Evolutionary conservation across 306 rosid species (phyloP).

Genomic region (Malus sieversii): DNA sequence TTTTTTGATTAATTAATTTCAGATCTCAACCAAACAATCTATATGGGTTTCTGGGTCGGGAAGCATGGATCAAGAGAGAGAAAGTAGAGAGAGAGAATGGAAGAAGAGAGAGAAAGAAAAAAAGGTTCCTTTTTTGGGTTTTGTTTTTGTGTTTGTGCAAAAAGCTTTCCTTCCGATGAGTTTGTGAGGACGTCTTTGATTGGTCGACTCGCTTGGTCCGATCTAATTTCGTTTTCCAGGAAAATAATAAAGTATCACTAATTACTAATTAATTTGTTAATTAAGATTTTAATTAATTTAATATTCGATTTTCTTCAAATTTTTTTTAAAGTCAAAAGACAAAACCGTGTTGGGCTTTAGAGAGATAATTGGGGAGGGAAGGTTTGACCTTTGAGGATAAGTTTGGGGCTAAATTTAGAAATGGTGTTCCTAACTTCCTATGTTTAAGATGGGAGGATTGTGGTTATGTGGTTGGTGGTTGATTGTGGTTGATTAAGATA

Average conservation of each 20-base stretch:
- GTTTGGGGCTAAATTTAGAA: background rate
- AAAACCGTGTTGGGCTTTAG: slow-evolving; percentile 44
- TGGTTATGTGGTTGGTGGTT: background rate
- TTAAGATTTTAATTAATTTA: background rate
- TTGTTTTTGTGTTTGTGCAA: slow-evolving; percentile 11
- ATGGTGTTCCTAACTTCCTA: background rate
- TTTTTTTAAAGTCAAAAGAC: slow-evolving; percentile 21
- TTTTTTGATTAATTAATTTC: background rate
- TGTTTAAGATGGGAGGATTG: background rate
- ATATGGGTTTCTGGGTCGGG: slow-evolving; percentile 24
- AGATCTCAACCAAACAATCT: background rate
- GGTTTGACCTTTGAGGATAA: slow-evolving; percentile 47
- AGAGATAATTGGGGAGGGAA: slow-evolving; percentile 26
- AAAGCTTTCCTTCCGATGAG: background rate
- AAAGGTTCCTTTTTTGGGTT: background rate
- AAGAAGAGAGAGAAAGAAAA: slow-evolving; percentile 2
- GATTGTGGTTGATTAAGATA: background rate
- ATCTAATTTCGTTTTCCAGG: slow-evolving; percentile 46
- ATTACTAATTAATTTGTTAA: background rate
- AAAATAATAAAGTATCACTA: slow-evolving; percentile 1
- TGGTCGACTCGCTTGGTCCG: slow-evolving; percentile 40
- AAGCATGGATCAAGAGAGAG: slow-evolving; percentile 33
- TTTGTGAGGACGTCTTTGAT: slow-evolving; percentile 31
- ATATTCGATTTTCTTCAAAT: background rate
- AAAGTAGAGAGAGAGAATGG: slow-evolving; percentile 11